Percentiles rank a stretch among this genome's conserved stretches.
phyloP scores from a whole-genome alignment of 306 rosid genomes.

The Medicago truncatula region DNA sequence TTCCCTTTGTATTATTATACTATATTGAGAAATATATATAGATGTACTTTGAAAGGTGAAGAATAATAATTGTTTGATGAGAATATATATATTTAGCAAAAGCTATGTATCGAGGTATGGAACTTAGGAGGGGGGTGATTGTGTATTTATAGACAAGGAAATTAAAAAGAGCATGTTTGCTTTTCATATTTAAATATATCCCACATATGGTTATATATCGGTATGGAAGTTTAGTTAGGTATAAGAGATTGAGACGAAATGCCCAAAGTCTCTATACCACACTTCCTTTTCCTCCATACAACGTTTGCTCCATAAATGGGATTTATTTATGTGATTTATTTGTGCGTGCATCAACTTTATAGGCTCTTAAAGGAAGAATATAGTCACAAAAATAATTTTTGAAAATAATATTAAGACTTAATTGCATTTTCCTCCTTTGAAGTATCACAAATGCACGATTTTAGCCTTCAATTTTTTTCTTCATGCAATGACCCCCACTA shows the following conservation, averaged over 20 bases:
- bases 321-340: background rate
- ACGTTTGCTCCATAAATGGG: slow-evolving; percentile 7
- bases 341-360: background rate
- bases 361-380: background rate
- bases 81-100: slow-evolving; percentile 6
- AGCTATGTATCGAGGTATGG: background rate
- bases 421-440: too few species aligned
- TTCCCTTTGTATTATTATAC: background rate
- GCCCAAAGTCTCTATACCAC: background rate
- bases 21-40: background rate
- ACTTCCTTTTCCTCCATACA: background rate
- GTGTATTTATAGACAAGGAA: slow-evolving; percentile 6
- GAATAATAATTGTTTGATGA: background rate
- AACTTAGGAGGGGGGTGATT: background rate
- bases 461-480: too few species aligned
- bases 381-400: too few species aligned
- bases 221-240: background rate
- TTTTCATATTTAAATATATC: background rate
- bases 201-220: background rate
- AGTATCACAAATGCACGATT: too few species aligned
- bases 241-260: background rate
- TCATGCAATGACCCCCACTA: too few species aligned
- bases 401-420: too few species aligned
- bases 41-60: background rate
- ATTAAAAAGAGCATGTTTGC: background rate